phyloP scores from a whole-genome alignment of 106 monocot species.

The Dioscorea dumetorum region DNA sequence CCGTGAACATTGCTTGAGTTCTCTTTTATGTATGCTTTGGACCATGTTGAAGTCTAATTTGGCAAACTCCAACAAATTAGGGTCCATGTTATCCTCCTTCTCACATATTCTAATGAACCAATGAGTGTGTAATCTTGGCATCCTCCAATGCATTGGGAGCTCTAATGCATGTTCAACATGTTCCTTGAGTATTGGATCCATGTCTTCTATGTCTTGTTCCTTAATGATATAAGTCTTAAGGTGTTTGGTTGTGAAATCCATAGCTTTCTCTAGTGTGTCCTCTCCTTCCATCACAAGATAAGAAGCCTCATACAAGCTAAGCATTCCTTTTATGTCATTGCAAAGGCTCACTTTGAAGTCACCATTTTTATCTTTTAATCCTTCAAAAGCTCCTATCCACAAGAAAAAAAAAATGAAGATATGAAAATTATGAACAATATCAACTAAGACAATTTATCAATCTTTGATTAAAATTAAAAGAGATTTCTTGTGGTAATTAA shows the following conservation, averaged over 20 bases:
- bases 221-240: neutral
- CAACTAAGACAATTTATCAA: too few species aligned
- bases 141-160: conserved; percentile 45
- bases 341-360: neutral
- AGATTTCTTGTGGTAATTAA: too few species aligned
- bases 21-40: conserved; percentile 25
- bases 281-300: conserved; percentile 25
- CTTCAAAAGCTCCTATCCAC: neutral
- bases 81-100: conserved; percentile 14
- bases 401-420: too few species aligned
- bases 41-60: conserved; percentile 48
- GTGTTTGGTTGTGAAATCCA: conserved; percentile 3
- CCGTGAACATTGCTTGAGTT: conserved; percentile 30
- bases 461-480: too few species aligned
- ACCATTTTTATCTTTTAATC: conserved; percentile 9
- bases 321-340: conserved; percentile 6
- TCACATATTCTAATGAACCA: conserved; percentile 34
- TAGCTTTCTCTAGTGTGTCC: conserved; percentile 14
- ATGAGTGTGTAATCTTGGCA: conserved; percentile 25
- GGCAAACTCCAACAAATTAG: conserved; percentile 34
- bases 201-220: neutral
- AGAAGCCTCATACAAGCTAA: conserved; percentile 43
- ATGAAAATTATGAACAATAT: too few species aligned
- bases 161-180: conserved; percentile 35
- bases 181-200: conserved; percentile 1